A percentile compares a stretch with the other conserved stretches of the same genome.
Evolutionary conservation across 1,139 yeast genomes (phyloP).

Genomic region (Blastobotrys niveus): DNA sequence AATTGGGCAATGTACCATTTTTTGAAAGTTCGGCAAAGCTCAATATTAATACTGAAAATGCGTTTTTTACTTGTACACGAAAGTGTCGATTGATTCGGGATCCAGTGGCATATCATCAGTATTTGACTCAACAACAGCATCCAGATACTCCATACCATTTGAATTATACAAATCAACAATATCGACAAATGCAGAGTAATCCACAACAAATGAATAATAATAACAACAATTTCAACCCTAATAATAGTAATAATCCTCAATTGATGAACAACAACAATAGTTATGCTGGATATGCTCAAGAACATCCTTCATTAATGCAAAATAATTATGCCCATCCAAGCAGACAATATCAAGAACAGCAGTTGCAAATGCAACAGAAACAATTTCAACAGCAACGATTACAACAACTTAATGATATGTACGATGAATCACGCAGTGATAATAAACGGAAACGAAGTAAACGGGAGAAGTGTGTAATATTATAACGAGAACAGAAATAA

Average conservation of each 20-base stretch:
- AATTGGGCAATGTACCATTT: conserved; percentile 71
- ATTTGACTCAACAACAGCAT: conserved; percentile 13
- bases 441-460: conserved; percentile 6
- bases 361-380: conserved; percentile 13
- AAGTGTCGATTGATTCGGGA: conserved; percentile 49
- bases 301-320: neutral
- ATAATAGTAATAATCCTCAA: neutral
- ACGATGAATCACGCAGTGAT: conserved; percentile 10
- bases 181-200: conserved; percentile 4
- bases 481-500: conserved; percentile 11
- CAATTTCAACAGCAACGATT: conserved; percentile 15
- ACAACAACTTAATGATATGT: conserved; percentile 13
- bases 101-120: conserved; percentile 18
- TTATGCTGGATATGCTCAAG: neutral
- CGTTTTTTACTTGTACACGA: conserved; percentile 83
- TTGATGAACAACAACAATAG: neutral
- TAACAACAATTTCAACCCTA: neutral
- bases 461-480: conserved; percentile 19
- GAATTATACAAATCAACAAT: conserved; percentile 9
- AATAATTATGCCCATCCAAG: conserved; percentile 1
- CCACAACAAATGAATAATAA: conserved; percentile 5
- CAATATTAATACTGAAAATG: conserved; percentile 84
- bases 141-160: conserved; percentile 11
- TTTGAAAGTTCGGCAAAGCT: conserved; percentile 90
- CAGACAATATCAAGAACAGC: conserved; percentile 13